Percentiles rank a stretch among this genome's conserved stretches.
Conservation (phyloP, 495 filamentous ascomycete genomes). For the Penicillium egyptiacum region DNA sequence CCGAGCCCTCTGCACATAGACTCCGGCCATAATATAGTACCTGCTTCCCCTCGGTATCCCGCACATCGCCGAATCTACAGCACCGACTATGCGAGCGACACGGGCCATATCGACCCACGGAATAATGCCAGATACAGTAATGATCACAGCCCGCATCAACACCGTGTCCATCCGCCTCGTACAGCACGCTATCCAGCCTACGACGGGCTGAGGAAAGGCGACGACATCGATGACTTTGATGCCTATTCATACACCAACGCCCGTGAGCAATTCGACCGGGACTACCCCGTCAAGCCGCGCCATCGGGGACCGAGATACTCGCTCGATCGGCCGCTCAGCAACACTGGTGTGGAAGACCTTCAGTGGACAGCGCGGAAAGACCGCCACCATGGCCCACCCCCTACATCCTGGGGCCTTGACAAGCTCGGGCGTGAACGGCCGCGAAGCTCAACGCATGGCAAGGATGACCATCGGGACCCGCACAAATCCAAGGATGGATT, state of each 20-base stretch:
- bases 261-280: constrained; percentile 65
- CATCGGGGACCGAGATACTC: constrained; percentile 51
- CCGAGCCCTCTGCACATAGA: constrained; percentile 34
- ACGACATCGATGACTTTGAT: constrained; percentile 60
- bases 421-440: constrained; percentile 47
- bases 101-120: constrained; percentile 27
- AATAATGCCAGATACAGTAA: constrained; percentile 19
- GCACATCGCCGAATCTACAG: constrained; percentile 36
- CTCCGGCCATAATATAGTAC: constrained; percentile 32
- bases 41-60: constrained; percentile 28
- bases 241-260: constrained; percentile 73
- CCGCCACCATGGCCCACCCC: constrained; percentile 55
- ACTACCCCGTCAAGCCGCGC: constrained; percentile 52
- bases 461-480: constrained; percentile 33
- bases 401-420: constrained; percentile 62
- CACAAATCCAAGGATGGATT: constrained; percentile 31
- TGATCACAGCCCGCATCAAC: constrained; percentile 13
- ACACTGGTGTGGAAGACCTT: constrained; percentile 59
- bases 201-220: constrained; percentile 43
- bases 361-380: constrained; percentile 47
- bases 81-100: constrained; percentile 45
- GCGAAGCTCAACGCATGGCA: constrained; percentile 32
- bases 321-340: constrained; percentile 60
- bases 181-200: constrained; percentile 33
- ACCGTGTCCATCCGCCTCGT: constrained; percentile 28